These are phyloP conservation scores for Aspergillus sp. DNA, from an alignment of 2,329 filamentous ascomycete genomes.

Conservation along the genomic window DNA sequence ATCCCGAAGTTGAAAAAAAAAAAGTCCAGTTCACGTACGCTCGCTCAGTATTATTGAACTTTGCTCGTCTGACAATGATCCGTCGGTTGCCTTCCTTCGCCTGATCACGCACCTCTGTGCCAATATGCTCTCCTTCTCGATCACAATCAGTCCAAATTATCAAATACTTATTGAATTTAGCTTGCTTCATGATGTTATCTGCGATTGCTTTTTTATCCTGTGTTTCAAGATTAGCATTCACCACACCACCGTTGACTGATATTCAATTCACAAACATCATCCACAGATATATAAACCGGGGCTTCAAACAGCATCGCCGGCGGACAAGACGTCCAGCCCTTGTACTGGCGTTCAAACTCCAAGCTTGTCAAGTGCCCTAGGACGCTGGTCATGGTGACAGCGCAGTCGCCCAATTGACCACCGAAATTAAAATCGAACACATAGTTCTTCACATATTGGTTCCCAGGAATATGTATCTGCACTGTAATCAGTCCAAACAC, in stretches of 20 bases:
- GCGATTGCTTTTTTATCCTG: constrained; percentile 79
- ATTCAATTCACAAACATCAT: constrained; percentile 53
- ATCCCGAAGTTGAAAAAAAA: neutral
- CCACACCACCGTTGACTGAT: neutral
- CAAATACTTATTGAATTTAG: constrained; percentile 68
- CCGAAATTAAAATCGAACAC: constrained; percentile 87
- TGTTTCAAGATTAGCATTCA: constrained; percentile 16
- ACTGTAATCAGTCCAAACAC: constrained; percentile 18
- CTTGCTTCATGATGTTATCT: constrained; percentile 79
- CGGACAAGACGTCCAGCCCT: constrained; percentile 77
- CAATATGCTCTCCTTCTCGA: constrained; percentile 95
- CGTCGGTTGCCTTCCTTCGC: constrained; percentile 70
- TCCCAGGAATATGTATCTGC: constrained; percentile 66
- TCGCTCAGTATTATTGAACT: constrained; percentile 93
- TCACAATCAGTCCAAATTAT: constrained; percentile 99
- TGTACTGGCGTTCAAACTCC: constrained; percentile 73
- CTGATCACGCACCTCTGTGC: constrained; percentile 81
- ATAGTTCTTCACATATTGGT: constrained; percentile 90
- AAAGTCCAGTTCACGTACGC: constrained; percentile 58
- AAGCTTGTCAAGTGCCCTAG: constrained; percentile 80
- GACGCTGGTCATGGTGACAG: constrained; percentile 92
- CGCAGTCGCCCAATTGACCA: constrained; percentile 73
- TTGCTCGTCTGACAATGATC: constrained; percentile 80
- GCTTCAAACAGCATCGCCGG: constrained; percentile 80
- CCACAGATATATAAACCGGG: constrained; percentile 67